Base-by-base conservation (phyloP, 108 stramenopile species). In the Discostella stelligeroides region DNA sequence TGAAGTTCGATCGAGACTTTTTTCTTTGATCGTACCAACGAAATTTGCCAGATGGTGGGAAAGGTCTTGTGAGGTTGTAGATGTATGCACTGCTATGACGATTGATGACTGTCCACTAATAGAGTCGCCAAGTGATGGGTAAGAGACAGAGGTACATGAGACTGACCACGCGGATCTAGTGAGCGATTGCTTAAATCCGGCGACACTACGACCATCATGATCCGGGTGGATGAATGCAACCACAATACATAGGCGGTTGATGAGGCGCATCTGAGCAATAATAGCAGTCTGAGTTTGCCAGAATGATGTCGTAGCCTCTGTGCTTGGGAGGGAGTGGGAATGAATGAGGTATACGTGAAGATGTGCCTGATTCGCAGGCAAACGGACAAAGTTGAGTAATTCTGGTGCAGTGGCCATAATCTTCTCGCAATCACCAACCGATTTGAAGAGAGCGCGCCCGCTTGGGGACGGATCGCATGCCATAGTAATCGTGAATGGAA, bases 191-290 rank as follows among this genome's bases (percentile, higher is more conserved):
- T n/a, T n/a, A n/a, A n/a, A n/a, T n/a, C n/a, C n/a, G n/a, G n/a
- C n/a, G 46, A 47, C 46, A 47, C 17, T 18, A 8, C 43, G 13
- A 24, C 37, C 21, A 24, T 62, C 61, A 62, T 62, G 34, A 2
- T 62, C 61, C 0, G 42, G 42, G 43, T 63, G 46, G 45, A 63
- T 20, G 41, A 63, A 47, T 27, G 15, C 27, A 4, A 63, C 7
- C 11, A 24, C 4, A 38, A 27, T 7, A 4, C 43, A 47, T 23
- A 20, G n/a, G n/a, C n/a, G n/a, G n/a, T n/a, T n/a, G n/a, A n/a
- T n/a, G n/a, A n/a, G n/a, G n/a, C n/a, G n/a, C 20, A 62, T 12
- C 23, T 62, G 43, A 7, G 41, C 14, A 4, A 45, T 21, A 12
- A 62, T 24, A 12, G 40, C 4, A 18, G 40, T 6, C 23, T 62